Base-by-base conservation (phyloP, 208 protist species). In the Acanthamoeba quina region DNA sequence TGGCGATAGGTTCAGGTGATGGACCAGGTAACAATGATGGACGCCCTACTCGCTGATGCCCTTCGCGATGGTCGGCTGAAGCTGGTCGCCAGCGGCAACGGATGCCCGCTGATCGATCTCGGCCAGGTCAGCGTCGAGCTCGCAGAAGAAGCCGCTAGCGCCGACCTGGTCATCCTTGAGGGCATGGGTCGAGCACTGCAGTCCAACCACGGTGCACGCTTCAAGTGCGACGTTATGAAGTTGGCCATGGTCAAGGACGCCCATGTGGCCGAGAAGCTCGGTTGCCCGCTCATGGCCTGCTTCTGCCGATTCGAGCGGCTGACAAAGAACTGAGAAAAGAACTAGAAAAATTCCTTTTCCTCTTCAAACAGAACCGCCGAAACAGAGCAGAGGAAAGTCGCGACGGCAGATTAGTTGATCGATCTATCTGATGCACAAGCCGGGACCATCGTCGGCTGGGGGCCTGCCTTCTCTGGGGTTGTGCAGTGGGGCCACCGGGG, bases 231-330 rank as follows among this genome's bases (percentile, higher is more conserved):
- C 19, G 72, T 52, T 9, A 49, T 80, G 72, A 80, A 80, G 24
- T 41, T 80, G 72, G 72, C 72, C 72, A 80, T 80, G 72, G 72
- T 80, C 72, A 80, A 80, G 72, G 72, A 80, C 72, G 37, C 37
- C 17, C 72, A 80, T 24, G 37, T 80, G 19, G 72, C 72, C 44
- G 21, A n/a, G 72, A 80, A 80, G 72, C 72, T 80, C 37, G 72
- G 72, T 11, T 80, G 72, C 37, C 29, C 72, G 6, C 72, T 80
- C 72, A 80, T 80, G 72, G 34, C 29, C 6, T 80, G 72, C 72
- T 80, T 80, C 37, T 80, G 72, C 21, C 72, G 72, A 2, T 80
- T 54, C 41, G 72, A 78, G 70, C 31, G 9, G 70, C 19, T 24
- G 11, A 1, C 13, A 15, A 3, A 3, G 15, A 13, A 58, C 15